phyloP scores from a whole-genome alignment of 345 rosid species.

The Eucalyptus dawsonii region DNA sequence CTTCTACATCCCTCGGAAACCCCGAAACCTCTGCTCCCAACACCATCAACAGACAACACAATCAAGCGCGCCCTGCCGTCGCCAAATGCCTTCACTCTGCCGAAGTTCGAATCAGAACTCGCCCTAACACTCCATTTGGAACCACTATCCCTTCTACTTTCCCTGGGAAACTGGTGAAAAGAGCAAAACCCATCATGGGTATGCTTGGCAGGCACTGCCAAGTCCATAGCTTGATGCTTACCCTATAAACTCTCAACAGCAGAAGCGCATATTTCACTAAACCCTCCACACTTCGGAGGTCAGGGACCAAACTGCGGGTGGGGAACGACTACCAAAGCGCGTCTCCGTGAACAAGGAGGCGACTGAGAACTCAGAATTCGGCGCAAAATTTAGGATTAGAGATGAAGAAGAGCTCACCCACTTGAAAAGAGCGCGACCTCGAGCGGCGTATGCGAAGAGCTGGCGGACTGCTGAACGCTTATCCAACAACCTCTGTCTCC shows the following conservation, averaged over 20 bases:
- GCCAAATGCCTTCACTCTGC: not conserved
- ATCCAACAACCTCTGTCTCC: not conserved
- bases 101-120: not conserved
- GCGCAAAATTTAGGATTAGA: not conserved
- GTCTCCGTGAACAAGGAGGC: not conserved
- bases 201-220: slow-evolving; percentile 28
- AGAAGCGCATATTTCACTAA: not conserved
- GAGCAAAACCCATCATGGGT: slow-evolving; percentile 50
- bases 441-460: not conserved
- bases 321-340: not conserved
- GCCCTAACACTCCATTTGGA: slow-evolving; percentile 5
- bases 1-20: slow-evolving; percentile 10
- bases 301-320: not conserved
- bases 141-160: slow-evolving; percentile 7
- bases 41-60: not conserved
- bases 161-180: slow-evolving; percentile 27
- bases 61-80: not conserved
- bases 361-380: not conserved
- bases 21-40: not conserved
- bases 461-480: not conserved
- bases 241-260: not conserved
- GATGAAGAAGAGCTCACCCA: not conserved
- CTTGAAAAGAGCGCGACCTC: not conserved
- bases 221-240: slow-evolving; percentile 23
- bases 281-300: not conserved